These are phyloP conservation scores for Boletus mariae DNA, from an alignment of 1,284 basidiomycete species.

Conservation along the genomic window DNA sequence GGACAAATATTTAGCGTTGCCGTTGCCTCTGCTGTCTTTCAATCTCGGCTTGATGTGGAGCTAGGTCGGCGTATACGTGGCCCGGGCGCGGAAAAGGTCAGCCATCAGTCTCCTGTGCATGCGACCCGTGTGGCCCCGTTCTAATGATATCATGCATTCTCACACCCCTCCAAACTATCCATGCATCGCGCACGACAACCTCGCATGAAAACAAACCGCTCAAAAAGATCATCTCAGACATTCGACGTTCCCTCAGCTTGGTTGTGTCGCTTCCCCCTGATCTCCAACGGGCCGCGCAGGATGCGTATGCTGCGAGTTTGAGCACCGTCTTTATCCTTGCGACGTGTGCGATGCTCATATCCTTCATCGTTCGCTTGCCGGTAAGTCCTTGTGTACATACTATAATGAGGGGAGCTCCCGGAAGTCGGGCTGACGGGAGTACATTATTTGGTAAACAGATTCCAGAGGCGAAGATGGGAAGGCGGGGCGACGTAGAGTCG, in stretches of 20 bases:
- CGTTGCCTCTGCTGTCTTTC: conserved; percentile 20
- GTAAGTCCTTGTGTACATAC: conserved; percentile 1
- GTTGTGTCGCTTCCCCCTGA: conserved; percentile 9
- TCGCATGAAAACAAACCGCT: not conserved
- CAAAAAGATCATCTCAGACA: conserved; percentile 10
- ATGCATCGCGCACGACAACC: no score
- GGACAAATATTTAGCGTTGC: conserved; percentile 20
- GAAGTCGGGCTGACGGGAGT: not conserved
- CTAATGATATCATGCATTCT: not conserved
- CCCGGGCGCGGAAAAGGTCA: conserved; percentile 15
- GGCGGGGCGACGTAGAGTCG: conserved; percentile 6
- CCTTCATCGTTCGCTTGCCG: conserved; percentile 8
- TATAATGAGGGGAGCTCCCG: not conserved
- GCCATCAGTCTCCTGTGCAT: not conserved
- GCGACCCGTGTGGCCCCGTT: not conserved
- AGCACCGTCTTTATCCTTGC: conserved; percentile 12
- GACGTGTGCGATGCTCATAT: conserved; percentile 2
- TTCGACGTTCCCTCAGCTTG: conserved; percentile 12
- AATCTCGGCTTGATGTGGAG: conserved; percentile 20
- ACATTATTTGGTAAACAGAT: conserved; percentile 2
- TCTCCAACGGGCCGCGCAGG: conserved; percentile 10
- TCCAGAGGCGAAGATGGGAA: conserved; percentile 4
- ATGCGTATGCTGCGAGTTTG: conserved; percentile 14
- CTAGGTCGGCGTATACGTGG: conserved; percentile 9
- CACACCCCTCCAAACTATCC: not conserved